Percentiles rank a stretch among this genome's conserved stretches.
phyloP scores from a whole-genome alignment of 441 rosid species.

The Isatis lusitanica region DNA sequence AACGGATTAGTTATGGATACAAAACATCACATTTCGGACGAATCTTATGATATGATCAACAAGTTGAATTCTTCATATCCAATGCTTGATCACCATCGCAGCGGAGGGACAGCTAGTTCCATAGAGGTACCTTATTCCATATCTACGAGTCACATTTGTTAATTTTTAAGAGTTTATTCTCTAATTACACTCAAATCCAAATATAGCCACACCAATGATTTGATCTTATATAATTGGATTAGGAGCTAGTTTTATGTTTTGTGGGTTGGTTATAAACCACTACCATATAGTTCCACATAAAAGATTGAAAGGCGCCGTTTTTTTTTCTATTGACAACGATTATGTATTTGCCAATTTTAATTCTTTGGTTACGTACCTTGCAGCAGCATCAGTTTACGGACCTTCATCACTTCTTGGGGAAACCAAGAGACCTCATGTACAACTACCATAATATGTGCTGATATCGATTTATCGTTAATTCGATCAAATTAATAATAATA shows the following conservation, averaged over 20 bases:
- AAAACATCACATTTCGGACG: constrained; percentile 39
- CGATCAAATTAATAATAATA: background rate
- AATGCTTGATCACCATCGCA: constrained; percentile 43
- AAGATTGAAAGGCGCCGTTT: background rate
- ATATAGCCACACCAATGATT: background rate
- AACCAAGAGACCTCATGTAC: constrained; percentile 43
- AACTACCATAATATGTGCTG: constrained; percentile 34
- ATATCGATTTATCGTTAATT: background rate
- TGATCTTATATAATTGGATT: background rate
- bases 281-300: background rate
- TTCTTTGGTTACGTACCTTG: background rate
- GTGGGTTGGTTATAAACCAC: background rate
- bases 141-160: background rate
- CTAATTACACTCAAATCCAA: background rate
- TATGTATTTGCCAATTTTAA: constrained; percentile 3
- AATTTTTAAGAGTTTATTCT: background rate
- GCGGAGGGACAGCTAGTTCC: constrained; percentile 35
- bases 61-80: constrained; percentile 44
- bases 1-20: constrained; percentile 11
- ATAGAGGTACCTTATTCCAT: constrained; percentile 47
- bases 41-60: constrained; percentile 38
- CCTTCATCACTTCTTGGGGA: constrained; percentile 36
- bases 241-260: background rate
- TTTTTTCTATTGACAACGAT: background rate
- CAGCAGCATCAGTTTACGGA: constrained; percentile 47